Evolutionary conservation across 768 basidiomycete species (phyloP).

Genomic region (Chalciporus piperatus): DNA sequence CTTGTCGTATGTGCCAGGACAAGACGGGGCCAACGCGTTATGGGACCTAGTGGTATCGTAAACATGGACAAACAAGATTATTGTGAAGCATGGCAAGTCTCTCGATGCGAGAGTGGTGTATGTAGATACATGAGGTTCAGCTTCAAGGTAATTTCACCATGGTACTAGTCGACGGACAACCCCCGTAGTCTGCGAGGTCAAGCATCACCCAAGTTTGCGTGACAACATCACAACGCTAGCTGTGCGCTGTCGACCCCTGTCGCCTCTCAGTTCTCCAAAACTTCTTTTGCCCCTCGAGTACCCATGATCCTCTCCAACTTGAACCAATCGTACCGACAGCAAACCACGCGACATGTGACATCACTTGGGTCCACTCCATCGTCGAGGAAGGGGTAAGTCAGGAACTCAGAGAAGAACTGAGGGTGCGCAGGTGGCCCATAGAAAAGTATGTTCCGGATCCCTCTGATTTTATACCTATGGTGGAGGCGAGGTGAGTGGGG

Average conservation of each 20-base stretch:
- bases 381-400: conserved; percentile 89
- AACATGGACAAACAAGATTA: conserved; percentile 18
- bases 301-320: conserved; percentile 73
- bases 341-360: conserved; percentile 77
- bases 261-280: conserved; percentile 10
- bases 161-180: no score
- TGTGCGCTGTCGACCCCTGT: no score
- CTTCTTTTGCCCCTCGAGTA: conserved; percentile 18
- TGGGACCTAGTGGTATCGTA: not conserved
- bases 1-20: not conserved
- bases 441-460: conserved; percentile 90
- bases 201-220: no score
- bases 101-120: no score
- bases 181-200: no score
- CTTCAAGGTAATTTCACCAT: no score
- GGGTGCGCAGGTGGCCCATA: conserved; percentile 91
- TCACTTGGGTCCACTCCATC: conserved; percentile 85
- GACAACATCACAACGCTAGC: no score
- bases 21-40: no score
- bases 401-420: conserved; percentile 86
- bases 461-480: conserved; percentile 86
- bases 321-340: conserved; percentile 88
- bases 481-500: not conserved
- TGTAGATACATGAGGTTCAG: no score
- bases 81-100: no score